Conservation (phyloP, 23 red algal species). For the Gracilaria domingensis region DNA sequence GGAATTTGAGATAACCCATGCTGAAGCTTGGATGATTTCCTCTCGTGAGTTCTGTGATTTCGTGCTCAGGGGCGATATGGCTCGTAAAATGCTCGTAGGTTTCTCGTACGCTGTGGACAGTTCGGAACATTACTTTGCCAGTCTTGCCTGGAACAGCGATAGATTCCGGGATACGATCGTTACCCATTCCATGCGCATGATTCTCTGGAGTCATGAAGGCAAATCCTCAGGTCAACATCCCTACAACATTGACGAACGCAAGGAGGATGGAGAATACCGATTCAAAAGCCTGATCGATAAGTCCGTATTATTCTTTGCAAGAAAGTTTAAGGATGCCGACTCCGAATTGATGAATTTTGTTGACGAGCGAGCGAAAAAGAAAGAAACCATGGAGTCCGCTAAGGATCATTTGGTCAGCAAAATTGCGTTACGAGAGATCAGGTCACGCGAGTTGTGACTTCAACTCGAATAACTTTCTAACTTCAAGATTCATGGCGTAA, state of each 20-base stretch:
- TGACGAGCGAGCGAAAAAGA: constrained; percentile 56
- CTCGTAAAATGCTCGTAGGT: constrained; percentile 69
- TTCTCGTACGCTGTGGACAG: constrained; percentile 79
- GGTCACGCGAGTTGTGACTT: too few relatives aligned
- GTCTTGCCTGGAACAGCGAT: constrained; percentile 67
- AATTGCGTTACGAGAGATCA: constrained; percentile 27
- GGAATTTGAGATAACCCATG: constrained; percentile 72
- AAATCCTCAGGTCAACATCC: constrained; percentile 79
- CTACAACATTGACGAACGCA: constrained; percentile 68
- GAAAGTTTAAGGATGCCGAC: constrained; percentile 78
- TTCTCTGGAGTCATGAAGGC: constrained; percentile 81
- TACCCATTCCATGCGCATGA: constrained; percentile 68
- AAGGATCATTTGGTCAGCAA: constrained; percentile 1
- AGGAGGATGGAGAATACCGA: constrained; percentile 19
- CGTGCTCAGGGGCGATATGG: constrained; percentile 63
- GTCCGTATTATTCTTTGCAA: constrained; percentile 64
- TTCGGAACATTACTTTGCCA: constrained; percentile 90
- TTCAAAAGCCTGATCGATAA: constrained; percentile 17
- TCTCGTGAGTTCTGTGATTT: constrained; percentile 75
- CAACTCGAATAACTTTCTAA: background rate
- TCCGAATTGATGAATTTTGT: constrained; percentile 75
- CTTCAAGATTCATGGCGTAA: too few relatives aligned
- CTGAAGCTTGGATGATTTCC: constrained; percentile 90
- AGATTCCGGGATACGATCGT: constrained; percentile 68
- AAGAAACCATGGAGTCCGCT: background rate